Percentiles rank a stretch among this genome's conserved stretches.
phyloP scores from a whole-genome alignment of 176 grass and related monocot genomes.

The Oryza meyeriana region DNA sequence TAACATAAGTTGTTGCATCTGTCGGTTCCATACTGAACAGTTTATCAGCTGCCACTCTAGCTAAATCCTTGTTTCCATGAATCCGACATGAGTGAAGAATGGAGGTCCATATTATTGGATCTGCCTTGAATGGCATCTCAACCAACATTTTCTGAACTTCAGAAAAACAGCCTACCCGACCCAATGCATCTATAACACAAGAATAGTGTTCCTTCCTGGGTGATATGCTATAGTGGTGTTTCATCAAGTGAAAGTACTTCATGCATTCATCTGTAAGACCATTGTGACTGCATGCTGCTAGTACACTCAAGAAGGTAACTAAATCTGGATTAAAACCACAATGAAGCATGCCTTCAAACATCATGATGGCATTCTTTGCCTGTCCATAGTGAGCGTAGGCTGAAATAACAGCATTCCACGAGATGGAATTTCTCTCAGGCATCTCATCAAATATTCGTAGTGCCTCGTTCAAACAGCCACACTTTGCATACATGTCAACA shows the following conservation, averaged over 20 bases:
- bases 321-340: slow-evolving; percentile 63
- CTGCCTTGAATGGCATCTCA: slow-evolving; percentile 60
- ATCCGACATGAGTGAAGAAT: slow-evolving; percentile 87
- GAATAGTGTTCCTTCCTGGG: slow-evolving; percentile 82
- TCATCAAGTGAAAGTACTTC: slow-evolving; percentile 73
- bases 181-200: slow-evolving; percentile 72
- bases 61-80: slow-evolving; percentile 77
- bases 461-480: slow-evolving; percentile 62
- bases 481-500: slow-evolving; percentile 92
- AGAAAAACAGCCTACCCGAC: slow-evolving; percentile 61
- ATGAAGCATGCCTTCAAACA: slow-evolving; percentile 69
- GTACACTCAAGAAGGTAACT: slow-evolving; percentile 75
- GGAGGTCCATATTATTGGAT: slow-evolving; percentile 80
- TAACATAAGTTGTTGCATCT: slow-evolving; percentile 63
- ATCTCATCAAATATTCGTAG: slow-evolving; percentile 67
- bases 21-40: slow-evolving; percentile 57
- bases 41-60: slow-evolving; percentile 67
- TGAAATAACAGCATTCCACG: slow-evolving; percentile 77
- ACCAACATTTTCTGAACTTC: slow-evolving; percentile 62
- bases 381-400: slow-evolving; percentile 70
- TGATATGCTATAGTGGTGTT: slow-evolving; percentile 40
- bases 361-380: slow-evolving; percentile 61
- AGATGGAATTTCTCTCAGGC: slow-evolving; percentile 72
- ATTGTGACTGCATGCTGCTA: slow-evolving; percentile 75
- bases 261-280: slow-evolving; percentile 73